Base-by-base conservation (phyloP, 495 filamentous ascomycete species). In the Talaromyces stipitatus region DNA sequence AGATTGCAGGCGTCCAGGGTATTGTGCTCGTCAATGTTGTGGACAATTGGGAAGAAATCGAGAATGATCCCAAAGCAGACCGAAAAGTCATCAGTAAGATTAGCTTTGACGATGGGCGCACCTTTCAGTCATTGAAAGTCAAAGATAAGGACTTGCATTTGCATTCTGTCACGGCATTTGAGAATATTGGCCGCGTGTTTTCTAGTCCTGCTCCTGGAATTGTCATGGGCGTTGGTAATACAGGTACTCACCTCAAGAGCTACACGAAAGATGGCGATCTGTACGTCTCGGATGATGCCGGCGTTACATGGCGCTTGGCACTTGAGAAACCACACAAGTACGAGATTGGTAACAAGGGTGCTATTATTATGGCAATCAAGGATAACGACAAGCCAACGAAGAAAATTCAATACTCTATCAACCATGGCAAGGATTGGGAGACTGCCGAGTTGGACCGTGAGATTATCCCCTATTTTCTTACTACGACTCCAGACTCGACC, bases 161-260 rank as follows among this genome's bases (percentile, higher is more conserved):
- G 2, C 92, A 97, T 66, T 96, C 92, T 0, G 85, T 96, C 54
- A 96, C 94, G 4, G 79, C 90, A 26, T 76, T 89, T 58, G 75
- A 76, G 23, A 92, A 94, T 65, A 75, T 85, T 36, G 92, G 92
- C 1, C 83, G 85, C n/a, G 85, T 97, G 38, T 97, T 91, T 68
- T 96, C 94, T 0, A 97, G 90, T 64, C 89, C 89, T 0, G 92
- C 94, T 1, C 94, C 94, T 3, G 94, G 94, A 16, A 70, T 98
- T 45, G 82, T 95, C 22, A 95, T 97, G 90, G 94, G 87, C 7
- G 81, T 94, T 58, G 94, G 94, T 14, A 97, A 97, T 64, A 90
- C 82, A 4, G 94, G 94, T 43, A 76, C 86, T 27, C 72, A 79
- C 59, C 80, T 97, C 1, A 75, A 83, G 38, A 61, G 73, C 11